These are phyloP conservation scores for Vaccinium darrowii DNA, from an alignment of 148 eudicot species.

Conservation along the genomic window DNA sequence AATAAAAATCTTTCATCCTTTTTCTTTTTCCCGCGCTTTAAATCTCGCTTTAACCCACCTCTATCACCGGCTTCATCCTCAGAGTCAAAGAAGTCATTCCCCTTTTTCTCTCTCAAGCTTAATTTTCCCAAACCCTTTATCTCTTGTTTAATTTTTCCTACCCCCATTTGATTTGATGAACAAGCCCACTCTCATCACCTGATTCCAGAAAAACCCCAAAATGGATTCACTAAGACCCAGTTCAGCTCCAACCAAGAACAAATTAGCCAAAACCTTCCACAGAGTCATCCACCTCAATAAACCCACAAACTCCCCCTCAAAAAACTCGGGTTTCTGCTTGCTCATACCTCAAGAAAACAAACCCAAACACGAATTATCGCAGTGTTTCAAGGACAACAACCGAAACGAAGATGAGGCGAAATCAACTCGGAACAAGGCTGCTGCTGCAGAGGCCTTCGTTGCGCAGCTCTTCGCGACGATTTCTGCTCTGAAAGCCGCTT, in stretches of 20 bases:
- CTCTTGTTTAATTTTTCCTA: no score
- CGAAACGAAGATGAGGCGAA: conserved; percentile 4
- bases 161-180: background rate
- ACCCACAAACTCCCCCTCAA: conserved; percentile 24
- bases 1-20: no score
- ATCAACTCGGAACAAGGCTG: conserved; percentile 26
- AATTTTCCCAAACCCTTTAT: background rate
- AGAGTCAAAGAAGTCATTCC: conserved; percentile 6
- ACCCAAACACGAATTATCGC: conserved; percentile 8
- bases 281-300: conserved; percentile 39
- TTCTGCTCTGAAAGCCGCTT: conserved; percentile 74
- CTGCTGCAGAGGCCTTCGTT: conserved; percentile 59
- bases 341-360: conserved; percentile 30
- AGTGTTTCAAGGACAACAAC: background rate
- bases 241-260: conserved; percentile 48
- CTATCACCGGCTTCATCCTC: conserved; percentile 19
- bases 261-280: conserved; percentile 50
- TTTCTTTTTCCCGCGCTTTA: no score
- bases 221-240: conserved; percentile 59
- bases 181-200: background rate
- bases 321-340: conserved; percentile 30
- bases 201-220: background rate
- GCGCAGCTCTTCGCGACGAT: conserved; percentile 78
- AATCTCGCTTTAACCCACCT: background rate
- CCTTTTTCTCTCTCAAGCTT: background rate